phyloP scores from a whole-genome alignment of 768 basidiomycete genomes.

The Rhodotorula taiwanensis region DNA sequence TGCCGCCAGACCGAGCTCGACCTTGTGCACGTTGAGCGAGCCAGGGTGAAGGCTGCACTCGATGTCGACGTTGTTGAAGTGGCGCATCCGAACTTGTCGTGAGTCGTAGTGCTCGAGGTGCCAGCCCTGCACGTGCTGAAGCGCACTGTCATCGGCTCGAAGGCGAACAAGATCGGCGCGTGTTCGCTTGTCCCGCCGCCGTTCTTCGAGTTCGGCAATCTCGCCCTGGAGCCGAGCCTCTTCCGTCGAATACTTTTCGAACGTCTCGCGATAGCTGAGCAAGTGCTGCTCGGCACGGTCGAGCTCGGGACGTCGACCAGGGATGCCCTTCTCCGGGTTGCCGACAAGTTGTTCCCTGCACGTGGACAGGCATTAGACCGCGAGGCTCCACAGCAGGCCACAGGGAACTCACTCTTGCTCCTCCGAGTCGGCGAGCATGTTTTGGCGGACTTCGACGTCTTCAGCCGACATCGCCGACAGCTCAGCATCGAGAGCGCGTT shows the following conservation, averaged over 20 bases:
- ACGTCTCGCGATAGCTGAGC: slow-evolving; percentile 6
- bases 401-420: slow-evolving; percentile 37
- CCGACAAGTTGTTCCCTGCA: slow-evolving; percentile 25
- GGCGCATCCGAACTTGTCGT: slow-evolving; percentile 10
- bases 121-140: slow-evolving; percentile 39
- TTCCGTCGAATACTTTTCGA: slow-evolving; percentile 10
- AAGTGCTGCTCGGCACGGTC: slow-evolving; percentile 25
- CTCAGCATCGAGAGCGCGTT: slow-evolving; percentile 36
- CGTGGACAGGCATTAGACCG: background rate
- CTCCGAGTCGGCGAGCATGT: slow-evolving; percentile 35
- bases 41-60: slow-evolving; percentile 7
- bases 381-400: too few species aligned
- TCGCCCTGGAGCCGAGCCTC: slow-evolving; percentile 3
- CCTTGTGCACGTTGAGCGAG: background rate
- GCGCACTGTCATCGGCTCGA: slow-evolving; percentile 37
- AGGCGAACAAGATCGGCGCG: slow-evolving; percentile 36
- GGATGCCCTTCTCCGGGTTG: slow-evolving; percentile 13
- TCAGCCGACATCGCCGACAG: slow-evolving; percentile 25
- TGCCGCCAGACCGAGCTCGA: background rate
- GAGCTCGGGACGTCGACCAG: slow-evolving; percentile 19
- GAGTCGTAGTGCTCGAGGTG: slow-evolving; percentile 16
- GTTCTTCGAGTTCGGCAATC: slow-evolving; percentile 22
- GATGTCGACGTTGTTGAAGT: slow-evolving; percentile 32
- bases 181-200: slow-evolving; percentile 30
- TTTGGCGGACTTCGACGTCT: slow-evolving; percentile 31